phyloP scores from a whole-genome alignment of 2,329 filamentous ascomycete species.

The Ophiocordyceps robertsii region DNA sequence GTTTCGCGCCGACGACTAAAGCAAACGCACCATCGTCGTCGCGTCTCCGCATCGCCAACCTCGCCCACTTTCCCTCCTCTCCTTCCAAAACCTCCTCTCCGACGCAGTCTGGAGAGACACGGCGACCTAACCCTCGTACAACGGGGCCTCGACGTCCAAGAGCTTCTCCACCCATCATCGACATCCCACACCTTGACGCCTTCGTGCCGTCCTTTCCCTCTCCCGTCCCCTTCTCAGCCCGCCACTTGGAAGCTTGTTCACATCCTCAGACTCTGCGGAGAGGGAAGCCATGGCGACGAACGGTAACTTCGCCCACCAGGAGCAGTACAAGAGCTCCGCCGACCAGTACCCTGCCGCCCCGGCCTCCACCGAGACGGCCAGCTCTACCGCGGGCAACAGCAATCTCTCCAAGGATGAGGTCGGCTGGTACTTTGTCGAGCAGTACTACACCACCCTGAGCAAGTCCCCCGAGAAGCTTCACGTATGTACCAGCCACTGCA shows the following conservation, averaged over 20 bases:
- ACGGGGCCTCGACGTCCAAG: not conserved
- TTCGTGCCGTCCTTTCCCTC: not conserved
- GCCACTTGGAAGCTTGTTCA: not conserved
- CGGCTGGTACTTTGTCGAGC: conserved; percentile 98
- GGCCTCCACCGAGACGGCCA: conserved; percentile 18
- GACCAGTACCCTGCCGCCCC: conserved; percentile 25
- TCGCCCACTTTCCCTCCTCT: not conserved
- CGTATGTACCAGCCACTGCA: conserved; percentile 31
- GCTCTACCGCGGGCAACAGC: conserved; percentile 22
- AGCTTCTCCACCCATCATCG: not conserved
- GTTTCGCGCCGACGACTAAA: not conserved
- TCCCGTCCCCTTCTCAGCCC: not conserved
- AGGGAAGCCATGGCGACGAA: conserved; percentile 38
- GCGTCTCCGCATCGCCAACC: not conserved
- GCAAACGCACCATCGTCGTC: not conserved
- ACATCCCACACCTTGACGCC: not conserved
- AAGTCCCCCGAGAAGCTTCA: conserved; percentile 88
- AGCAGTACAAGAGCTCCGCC: conserved; percentile 23
- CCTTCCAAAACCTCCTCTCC: not conserved
- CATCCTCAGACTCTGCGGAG: conserved; percentile 1
- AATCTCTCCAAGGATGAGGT: conserved; percentile 77
- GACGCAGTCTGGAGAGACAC: not conserved
- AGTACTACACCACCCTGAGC: conserved; percentile 97
- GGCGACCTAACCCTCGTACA: not conserved
- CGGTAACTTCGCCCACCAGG: conserved; percentile 35